Evolutionary conservation across 192 early-diverging fungal genomes (phyloP).

Genomic region (Backusella luteola): DNA sequence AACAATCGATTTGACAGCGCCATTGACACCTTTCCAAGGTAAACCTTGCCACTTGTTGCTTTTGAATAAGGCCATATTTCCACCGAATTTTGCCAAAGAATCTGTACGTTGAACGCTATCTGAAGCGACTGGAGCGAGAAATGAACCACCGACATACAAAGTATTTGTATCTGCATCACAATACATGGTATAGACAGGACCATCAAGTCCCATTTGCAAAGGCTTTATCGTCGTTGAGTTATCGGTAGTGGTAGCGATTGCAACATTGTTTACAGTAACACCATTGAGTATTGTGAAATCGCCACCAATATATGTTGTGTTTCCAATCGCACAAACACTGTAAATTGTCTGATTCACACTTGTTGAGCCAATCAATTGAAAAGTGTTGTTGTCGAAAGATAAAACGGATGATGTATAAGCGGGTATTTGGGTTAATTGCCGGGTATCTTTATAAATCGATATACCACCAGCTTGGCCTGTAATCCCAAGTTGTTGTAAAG

Average conservation of each 20-base stretch:
- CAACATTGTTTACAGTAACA: slow-evolving; percentile 25
- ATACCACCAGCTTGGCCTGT: slow-evolving; percentile 24
- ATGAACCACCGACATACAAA: slow-evolving; percentile 33
- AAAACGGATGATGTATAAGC: slow-evolving; percentile 18
- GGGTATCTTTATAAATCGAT: slow-evolving; percentile 30
- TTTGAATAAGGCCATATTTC: slow-evolving; percentile 28
- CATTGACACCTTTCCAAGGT: slow-evolving; percentile 70
- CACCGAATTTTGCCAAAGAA: slow-evolving; percentile 21
- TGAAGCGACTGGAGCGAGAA: slow-evolving; percentile 23
- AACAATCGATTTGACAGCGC: slow-evolving; percentile 57
- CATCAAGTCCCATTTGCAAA: slow-evolving; percentile 31
- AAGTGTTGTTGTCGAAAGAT: slow-evolving; percentile 16
- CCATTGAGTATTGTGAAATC: slow-evolving; percentile 20
- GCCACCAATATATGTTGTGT: slow-evolving; percentile 27
- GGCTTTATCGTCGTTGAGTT: slow-evolving; percentile 1
- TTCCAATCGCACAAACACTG: slow-evolving; percentile 10
- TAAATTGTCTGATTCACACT: slow-evolving; percentile 20
- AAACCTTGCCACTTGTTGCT: slow-evolving; percentile 48
- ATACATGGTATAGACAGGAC: slow-evolving; percentile 27
- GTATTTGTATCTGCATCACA: slow-evolving; percentile 19
- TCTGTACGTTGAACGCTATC: not conserved
- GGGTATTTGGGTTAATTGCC: slow-evolving; percentile 19
- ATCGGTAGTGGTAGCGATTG: not conserved
- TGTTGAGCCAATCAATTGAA: slow-evolving; percentile 17
- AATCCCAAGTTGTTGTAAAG: slow-evolving; percentile 23